Base-by-base conservation (phyloP, 371 early-diverging fungal species). In the Apophysomyces trapeziformis region DNA sequence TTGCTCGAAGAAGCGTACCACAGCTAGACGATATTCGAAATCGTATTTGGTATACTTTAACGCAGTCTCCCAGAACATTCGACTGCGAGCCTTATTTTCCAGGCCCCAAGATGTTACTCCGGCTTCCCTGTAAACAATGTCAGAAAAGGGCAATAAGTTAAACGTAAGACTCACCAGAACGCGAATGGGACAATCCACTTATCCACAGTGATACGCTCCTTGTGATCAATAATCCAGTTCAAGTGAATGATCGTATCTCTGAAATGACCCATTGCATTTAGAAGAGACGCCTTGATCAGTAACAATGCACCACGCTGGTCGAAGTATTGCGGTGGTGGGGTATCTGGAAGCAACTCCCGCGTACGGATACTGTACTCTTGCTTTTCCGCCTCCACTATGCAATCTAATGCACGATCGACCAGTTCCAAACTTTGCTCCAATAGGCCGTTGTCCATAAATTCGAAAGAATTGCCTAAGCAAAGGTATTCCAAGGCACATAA, bases 121-220 rank as follows among this genome's bases (percentile, higher is more conserved):
- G 7, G 82, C 82, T 58, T 82, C 78, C 82, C 79, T 78, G 61
- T 41, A 39, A 36, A 32, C 1, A 11, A 38, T 32, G 35, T 58
- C 18, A 38, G 13, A 37, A 37, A 36, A 13, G 8, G 14, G 41
- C 43, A 12, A 18, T 4, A 43, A 14, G 37, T 14, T 3, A 3
- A 18, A 39, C 26, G 4, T 4, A 13, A 18, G 5, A 12, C 70
- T 67, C 83, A 82, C 85, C 87, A 88, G 46, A 75, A 85, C 5
- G 89, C 84, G 70, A 83, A 88, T 7, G 89, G 89, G 0, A 85
- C 77, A 9, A 87, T 76, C 85, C 85, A 88, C 50, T 80, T 85
- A 59, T 87, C 89, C 0, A 73, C 69, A 5, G 50, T 54, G 38
- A 85, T 80, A n/a, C 78, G 74, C 4, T 76, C 75, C 38, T 82